These are phyloP conservation scores for Morella rubra DNA, from an alignment of 306 rosid genomes.

Conservation along the genomic window DNA sequence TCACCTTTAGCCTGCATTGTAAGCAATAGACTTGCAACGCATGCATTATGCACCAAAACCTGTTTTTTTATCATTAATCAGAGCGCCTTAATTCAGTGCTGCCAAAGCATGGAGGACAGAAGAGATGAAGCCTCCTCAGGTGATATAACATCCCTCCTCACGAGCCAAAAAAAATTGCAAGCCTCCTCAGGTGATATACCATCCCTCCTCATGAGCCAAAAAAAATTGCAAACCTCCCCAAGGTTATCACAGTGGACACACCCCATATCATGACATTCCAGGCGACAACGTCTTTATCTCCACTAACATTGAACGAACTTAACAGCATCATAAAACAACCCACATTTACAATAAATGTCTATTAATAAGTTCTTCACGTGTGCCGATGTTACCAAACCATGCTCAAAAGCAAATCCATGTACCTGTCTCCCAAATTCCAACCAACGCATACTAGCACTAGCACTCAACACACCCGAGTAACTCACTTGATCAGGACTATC, in stretches of 20 bases:
- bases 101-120: slow-evolving; percentile 58
- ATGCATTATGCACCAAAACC: slow-evolving; percentile 39
- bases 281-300: slow-evolving; percentile 51
- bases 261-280: slow-evolving; percentile 61
- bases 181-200: slow-evolving; percentile 55
- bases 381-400: slow-evolving; percentile 41
- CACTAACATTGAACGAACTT: slow-evolving; percentile 42
- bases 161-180: slow-evolving; percentile 40
- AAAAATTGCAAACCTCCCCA: slow-evolving; percentile 51
- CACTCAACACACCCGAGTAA: slow-evolving; percentile 52
- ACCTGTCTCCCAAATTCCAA: slow-evolving; percentile 52
- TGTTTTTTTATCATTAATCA: slow-evolving; percentile 46
- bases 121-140: slow-evolving; percentile 59
- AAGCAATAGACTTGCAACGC: slow-evolving; percentile 50
- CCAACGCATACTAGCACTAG: slow-evolving; percentile 45
- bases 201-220: slow-evolving; percentile 50
- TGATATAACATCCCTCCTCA: slow-evolving; percentile 46
- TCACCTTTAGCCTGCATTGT: slow-evolving; percentile 68
- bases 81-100: slow-evolving; percentile 45
- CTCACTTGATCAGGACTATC: slow-evolving; percentile 52
- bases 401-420: slow-evolving; percentile 51
- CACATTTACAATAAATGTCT: slow-evolving; percentile 58
- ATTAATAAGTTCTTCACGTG: slow-evolving; percentile 54
- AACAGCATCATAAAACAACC: slow-evolving; percentile 39
- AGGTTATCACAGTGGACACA: slow-evolving; percentile 36